Evolutionary conservation across 257 asterid genomes (phyloP), one percentile per base, ranked within the genome.

Genomic region (Galeopsis tetrahit): DNA sequence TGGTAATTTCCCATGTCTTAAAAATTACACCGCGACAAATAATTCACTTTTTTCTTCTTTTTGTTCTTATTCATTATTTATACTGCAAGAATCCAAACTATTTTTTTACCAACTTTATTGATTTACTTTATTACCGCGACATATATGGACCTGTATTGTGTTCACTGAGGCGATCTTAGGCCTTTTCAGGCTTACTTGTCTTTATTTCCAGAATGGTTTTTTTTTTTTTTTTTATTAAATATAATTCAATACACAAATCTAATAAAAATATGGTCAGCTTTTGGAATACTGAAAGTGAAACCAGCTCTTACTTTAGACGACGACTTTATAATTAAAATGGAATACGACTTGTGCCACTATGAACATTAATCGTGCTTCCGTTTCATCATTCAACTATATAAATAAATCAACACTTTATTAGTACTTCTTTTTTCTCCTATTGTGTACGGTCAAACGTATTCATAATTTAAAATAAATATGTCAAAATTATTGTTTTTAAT

Each of bases 301-400:
- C 33, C 59, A 52, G 32, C 32, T 15, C 51, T 51, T 52, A 52
- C 33, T 52, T 52, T 52, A 13, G 46, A 40, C 6, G 58, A 59
- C 64, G 64, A 59, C 64, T 59, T 59, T 59, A 52, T 52, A 52
- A 21, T 34, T 58, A 10, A 6, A 32, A 51, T 79, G 73, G 76
- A 10, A 69, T 71, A 66, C 80, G 79, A 79, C 73, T 72, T 82
- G 79, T 68, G 65, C 75, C 83, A 75, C 78, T 74, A 15, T 40
- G 2, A 10, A 17, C 10, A 57, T 1, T 35, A n/a, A 43, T 66
- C 71, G 58, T 66, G 71, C 4, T 48, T 65, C 34, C 21, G 42
- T 14, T 63, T 32, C 38, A 70, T 70, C 68, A 70, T 42, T 13
- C 75, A 70, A 33, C 68, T 46, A 28, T 59, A 58, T 59, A 33